These are phyloP conservation scores for Phalaenopsis hybrid DNA, from an alignment of 116 monocot genomes.

Conservation along the genomic window DNA sequence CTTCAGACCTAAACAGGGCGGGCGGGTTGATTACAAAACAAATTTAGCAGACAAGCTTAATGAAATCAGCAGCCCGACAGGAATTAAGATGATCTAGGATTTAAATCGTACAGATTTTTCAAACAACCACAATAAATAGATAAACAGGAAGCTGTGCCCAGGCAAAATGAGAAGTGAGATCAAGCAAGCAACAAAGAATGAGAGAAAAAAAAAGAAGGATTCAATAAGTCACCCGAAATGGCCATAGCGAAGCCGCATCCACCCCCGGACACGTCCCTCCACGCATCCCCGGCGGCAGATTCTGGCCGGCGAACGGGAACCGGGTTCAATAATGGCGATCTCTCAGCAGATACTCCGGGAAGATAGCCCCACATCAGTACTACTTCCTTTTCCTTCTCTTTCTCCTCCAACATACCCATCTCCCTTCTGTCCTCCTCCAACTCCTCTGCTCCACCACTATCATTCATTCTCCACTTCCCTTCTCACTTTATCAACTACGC, in stretches of 20 bases:
- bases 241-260: conserved; percentile 98
- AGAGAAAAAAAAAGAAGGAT: not conserved
- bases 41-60: not conserved
- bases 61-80: not conserved
- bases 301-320: conserved; percentile 42
- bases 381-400: conserved; percentile 12
- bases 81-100: not conserved
- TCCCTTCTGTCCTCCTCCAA: conserved; percentile 17
- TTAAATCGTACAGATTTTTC: not conserved
- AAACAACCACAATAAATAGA: not conserved
- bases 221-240: conserved; percentile 43
- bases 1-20: not conserved
- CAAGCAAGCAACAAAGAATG: not conserved
- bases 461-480: not conserved
- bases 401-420: conserved; percentile 9
- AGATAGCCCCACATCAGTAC: conserved; percentile 96
- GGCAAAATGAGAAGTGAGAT: not conserved
- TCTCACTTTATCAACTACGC: too few relatives aligned
- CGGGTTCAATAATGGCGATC: conserved; percentile 65
- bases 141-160: not conserved
- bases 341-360: conserved; percentile 72
- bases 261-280: conserved; percentile 80
- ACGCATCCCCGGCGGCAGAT: conserved; percentile 34
- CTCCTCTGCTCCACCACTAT: conserved; percentile 30
- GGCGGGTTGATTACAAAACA: not conserved